phyloP scores from a whole-genome alignment of 148 eudicot species.

The Persicaria tinctoria region DNA sequence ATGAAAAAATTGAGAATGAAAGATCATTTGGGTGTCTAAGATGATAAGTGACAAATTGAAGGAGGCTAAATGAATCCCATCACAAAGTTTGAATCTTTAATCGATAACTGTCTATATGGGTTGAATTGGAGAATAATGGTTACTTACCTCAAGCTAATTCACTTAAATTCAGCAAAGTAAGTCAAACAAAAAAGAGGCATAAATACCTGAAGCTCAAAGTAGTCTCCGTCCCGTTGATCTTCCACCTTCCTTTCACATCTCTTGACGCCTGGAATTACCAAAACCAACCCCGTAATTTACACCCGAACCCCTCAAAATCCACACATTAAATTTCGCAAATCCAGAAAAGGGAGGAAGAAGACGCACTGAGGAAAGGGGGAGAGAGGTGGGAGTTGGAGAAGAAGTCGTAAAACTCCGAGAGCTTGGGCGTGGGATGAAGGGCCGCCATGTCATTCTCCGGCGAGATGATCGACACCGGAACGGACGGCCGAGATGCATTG shows the following conservation, averaged over 20 bases:
- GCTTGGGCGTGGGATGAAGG: conserved; percentile 80
- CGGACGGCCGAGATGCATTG: conserved; percentile 19
- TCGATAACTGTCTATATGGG: too few species aligned
- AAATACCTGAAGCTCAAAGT: conserved; percentile 78
- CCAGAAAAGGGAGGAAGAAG: not conserved
- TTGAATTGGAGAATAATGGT: too few species aligned
- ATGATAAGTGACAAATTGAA: too few species aligned
- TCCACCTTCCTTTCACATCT: conserved; percentile 44
- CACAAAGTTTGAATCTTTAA: too few species aligned
- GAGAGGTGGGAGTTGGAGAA: conserved; percentile 76
- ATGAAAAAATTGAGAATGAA: too few species aligned
- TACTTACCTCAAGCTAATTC: too few species aligned
- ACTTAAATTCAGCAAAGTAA: not conserved
- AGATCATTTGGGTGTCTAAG: too few species aligned
- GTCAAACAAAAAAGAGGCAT: not conserved
- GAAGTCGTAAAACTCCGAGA: conserved; percentile 87
- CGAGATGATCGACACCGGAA: conserved; percentile 31
- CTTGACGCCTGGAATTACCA: conserved; percentile 38
- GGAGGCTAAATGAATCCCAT: too few species aligned
- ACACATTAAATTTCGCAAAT: not conserved
- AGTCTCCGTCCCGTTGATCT: conserved; percentile 66
- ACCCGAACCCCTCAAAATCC: not conserved
- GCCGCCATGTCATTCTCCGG: conserved; percentile 84
- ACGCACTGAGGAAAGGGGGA: conserved; percentile 70
- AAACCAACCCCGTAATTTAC: not conserved